Evolutionary conservation across 2,329 filamentous ascomycete species (phyloP).

Genomic region (Aureobasidium namibiae): DNA sequence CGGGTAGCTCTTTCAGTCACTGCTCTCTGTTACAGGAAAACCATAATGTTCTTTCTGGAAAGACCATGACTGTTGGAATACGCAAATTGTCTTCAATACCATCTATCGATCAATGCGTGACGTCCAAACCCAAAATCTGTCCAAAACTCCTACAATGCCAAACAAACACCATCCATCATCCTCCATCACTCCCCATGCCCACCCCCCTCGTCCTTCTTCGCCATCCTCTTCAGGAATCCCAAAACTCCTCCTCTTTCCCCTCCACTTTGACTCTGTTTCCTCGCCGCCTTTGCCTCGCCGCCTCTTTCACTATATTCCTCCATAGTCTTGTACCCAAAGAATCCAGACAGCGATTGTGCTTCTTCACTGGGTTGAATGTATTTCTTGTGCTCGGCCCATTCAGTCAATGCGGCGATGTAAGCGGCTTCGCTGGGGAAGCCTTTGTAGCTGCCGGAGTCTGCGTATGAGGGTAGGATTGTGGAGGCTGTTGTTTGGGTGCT

Average conservation of each 20-base stretch:
- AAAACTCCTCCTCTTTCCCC: not conserved
- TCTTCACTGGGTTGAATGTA: constrained; percentile 20
- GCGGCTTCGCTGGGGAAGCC: constrained; percentile 23
- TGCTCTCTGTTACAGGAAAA: no score
- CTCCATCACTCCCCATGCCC: not conserved
- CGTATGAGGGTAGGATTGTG: not conserved
- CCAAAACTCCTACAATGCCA: not conserved
- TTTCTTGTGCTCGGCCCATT: constrained; percentile 24
- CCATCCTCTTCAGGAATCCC: not conserved
- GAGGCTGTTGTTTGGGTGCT: constrained; percentile 2
- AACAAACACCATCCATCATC: not conserved
- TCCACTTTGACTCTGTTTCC: not conserved
- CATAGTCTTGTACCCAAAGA: constrained; percentile 23
- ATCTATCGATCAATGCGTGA: not conserved
- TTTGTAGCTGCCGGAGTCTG: constrained; percentile 16
- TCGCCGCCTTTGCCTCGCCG: constrained; percentile 16
- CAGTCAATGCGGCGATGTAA: constrained; percentile 22
- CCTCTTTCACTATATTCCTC: constrained; percentile 21
- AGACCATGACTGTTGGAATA: no score
- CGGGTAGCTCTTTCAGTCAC: no score
- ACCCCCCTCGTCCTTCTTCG: constrained; percentile 3
- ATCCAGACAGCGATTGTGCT: constrained; percentile 18
- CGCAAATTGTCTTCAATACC: no score
- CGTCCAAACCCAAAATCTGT: not conserved
- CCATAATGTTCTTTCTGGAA: no score